Conservation (phyloP, 305 asterid species). For the Fraxinus floribunda region DNA sequence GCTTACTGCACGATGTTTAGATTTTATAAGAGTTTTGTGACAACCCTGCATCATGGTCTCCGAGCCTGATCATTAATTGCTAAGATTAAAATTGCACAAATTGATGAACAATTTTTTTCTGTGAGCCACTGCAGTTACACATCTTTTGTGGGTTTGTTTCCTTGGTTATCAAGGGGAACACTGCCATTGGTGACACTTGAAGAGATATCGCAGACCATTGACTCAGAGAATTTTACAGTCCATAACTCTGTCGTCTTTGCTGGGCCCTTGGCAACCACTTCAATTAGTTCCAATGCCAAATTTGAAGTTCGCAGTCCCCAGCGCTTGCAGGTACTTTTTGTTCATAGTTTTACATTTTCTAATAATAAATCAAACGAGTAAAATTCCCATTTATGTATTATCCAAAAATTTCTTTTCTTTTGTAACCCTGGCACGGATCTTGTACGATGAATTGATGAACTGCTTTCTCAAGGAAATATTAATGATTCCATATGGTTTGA, state of each 20-base stretch:
- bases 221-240: conserved; percentile 59
- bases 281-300: conserved; percentile 77
- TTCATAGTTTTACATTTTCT: neutral
- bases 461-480: neutral
- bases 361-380: neutral
- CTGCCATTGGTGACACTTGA: conserved; percentile 67
- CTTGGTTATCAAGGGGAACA: conserved; percentile 60
- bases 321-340: conserved; percentile 69
- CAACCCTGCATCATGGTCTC: neutral
- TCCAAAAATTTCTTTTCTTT: neutral
- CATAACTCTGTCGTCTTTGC: conserved; percentile 76
- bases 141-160: conserved; percentile 69
- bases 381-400: neutral
- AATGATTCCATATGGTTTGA: neutral
- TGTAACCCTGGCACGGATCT: neutral
- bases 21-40: neutral
- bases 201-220: conserved; percentile 87
- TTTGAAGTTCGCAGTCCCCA: conserved; percentile 93
- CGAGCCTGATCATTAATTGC: neutral
- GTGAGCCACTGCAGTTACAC: conserved; percentile 56
- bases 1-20: neutral
- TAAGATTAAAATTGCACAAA: neutral
- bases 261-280: conserved; percentile 74
- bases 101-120: neutral
- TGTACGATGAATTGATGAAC: neutral